Evolutionary conservation across 2,329 filamentous ascomycete species (phyloP).

Genomic region (Lachnellula cervina): DNA sequence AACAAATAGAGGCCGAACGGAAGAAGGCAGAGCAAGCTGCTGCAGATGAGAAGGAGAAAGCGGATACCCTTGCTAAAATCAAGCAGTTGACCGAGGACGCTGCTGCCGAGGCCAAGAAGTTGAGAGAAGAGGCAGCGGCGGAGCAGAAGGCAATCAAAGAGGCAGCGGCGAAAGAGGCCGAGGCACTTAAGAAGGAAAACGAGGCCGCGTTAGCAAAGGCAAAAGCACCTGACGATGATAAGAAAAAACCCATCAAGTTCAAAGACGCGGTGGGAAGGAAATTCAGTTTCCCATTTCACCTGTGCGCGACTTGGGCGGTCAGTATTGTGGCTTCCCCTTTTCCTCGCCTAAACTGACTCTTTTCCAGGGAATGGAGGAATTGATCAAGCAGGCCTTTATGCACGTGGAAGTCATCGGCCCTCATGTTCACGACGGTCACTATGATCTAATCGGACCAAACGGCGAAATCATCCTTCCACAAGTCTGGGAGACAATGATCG

Average conservation of each 20-base stretch:
- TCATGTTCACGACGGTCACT: conserved; percentile 73
- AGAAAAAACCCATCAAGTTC: conserved; percentile 42
- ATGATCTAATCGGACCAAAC: conserved; percentile 73
- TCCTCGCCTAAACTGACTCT: conserved; percentile 22
- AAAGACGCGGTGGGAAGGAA: conserved; percentile 90
- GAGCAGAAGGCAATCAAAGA: conserved; percentile 8
- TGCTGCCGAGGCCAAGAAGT: conserved; percentile 7
- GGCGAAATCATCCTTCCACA: conserved; percentile 77
- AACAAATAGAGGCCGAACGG: conserved; percentile 8
- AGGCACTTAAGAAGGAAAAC: conserved; percentile 1
- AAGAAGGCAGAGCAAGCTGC: conserved; percentile 9
- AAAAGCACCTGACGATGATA: conserved; percentile 3
- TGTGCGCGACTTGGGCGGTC: conserved; percentile 80
- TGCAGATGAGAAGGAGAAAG: conserved; percentile 6
- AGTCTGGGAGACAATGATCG: conserved; percentile 75
- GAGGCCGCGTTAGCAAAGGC: neutral
- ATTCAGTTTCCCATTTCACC: conserved; percentile 82
- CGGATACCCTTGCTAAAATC: neutral
- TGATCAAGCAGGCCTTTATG: conserved; percentile 79
- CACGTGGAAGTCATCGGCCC: conserved; percentile 73
- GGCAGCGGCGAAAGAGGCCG: neutral
- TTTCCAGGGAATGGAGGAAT: conserved; percentile 72
- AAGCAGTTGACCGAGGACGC: conserved; percentile 5
- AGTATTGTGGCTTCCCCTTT: conserved; percentile 30
- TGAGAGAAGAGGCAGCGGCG: conserved; percentile 9